These are phyloP conservation scores for Cyberlindnera veronae DNA, from an alignment of 805 yeast genomes.

Conservation along the genomic window DNA sequence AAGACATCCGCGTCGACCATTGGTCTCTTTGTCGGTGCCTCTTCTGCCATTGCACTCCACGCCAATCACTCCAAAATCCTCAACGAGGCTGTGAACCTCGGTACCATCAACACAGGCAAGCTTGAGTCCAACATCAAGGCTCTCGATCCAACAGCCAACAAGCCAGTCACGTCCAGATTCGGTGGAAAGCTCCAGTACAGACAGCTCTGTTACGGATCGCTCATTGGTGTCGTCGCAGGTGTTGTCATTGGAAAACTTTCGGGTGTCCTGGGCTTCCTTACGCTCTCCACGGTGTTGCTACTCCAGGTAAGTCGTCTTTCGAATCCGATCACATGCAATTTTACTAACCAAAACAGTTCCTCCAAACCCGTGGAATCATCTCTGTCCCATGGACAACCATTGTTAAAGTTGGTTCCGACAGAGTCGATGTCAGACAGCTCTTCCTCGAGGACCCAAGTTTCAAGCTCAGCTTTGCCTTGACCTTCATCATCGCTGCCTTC, in stretches of 20 bases:
- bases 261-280: conserved; percentile 46
- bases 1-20: conserved; percentile 11
- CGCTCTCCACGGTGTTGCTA: conserved; percentile 41
- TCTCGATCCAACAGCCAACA: conserved; percentile 11
- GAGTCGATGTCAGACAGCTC: conserved; percentile 46
- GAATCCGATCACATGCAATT: not conserved
- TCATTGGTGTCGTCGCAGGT: conserved; percentile 56
- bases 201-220: conserved; percentile 58
- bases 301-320: conserved; percentile 19
- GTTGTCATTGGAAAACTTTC: conserved; percentile 57
- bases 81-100: conserved; percentile 26
- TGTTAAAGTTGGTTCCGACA: conserved; percentile 34
- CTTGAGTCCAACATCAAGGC: conserved; percentile 10
- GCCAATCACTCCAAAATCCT: conserved; percentile 25
- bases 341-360: conserved; percentile 35
- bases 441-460: conserved; percentile 59
- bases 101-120: conserved; percentile 18
- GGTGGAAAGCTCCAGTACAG: conserved; percentile 50
- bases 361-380: conserved; percentile 54
- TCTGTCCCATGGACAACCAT: conserved; percentile 39
- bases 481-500: conserved; percentile 59
- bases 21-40: conserved; percentile 26
- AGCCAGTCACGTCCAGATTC: conserved; percentile 26
- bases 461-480: conserved; percentile 50
- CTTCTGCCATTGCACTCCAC: conserved; percentile 17